These are phyloP conservation scores for Tympanopsis confertula DNA, from an alignment of 2,329 filamentous ascomycete species.

Conservation along the genomic window DNA sequence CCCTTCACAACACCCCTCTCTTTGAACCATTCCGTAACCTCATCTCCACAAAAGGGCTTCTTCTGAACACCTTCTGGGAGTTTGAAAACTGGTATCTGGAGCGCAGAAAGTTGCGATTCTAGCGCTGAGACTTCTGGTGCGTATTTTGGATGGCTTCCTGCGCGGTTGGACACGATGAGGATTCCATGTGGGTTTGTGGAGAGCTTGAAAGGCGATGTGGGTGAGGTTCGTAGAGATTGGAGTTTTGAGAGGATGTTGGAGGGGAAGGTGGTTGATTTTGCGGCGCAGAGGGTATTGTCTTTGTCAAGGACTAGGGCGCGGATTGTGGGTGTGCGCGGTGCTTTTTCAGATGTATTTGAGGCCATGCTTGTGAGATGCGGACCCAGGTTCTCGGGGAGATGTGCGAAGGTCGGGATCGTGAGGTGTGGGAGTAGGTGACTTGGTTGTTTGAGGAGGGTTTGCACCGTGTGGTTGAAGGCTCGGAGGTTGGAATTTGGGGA, in stretches of 20 bases:
- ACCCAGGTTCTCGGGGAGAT: slow-evolving; percentile 1
- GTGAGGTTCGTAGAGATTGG: not conserved
- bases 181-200: not conserved
- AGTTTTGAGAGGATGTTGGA: not conserved
- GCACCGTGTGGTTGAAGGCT: not conserved
- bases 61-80: not conserved
- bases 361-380: not conserved
- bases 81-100: not conserved
- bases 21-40: not conserved
- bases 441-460: not conserved
- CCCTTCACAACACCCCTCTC: not conserved
- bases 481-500: not conserved
- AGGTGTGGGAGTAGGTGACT: not conserved
- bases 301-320: slow-evolving; percentile 1
- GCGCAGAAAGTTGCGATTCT: not conserved
- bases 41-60: slow-evolving; percentile 1
- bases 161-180: slow-evolving; percentile 1
- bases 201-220: not conserved
- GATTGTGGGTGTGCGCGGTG: not conserved
- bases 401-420: slow-evolving; percentile 1
- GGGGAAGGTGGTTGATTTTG: slow-evolving; percentile 1
- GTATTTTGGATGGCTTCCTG: not conserved
- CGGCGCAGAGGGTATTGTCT: slow-evolving; percentile 1
- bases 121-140: not conserved
- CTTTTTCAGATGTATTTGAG: not conserved